Percentiles rank a stretch among this genome's conserved stretches.
Evolutionary conservation across 768 basidiomycete species (phyloP).

Genomic region (Exidia glandulosa): DNA sequence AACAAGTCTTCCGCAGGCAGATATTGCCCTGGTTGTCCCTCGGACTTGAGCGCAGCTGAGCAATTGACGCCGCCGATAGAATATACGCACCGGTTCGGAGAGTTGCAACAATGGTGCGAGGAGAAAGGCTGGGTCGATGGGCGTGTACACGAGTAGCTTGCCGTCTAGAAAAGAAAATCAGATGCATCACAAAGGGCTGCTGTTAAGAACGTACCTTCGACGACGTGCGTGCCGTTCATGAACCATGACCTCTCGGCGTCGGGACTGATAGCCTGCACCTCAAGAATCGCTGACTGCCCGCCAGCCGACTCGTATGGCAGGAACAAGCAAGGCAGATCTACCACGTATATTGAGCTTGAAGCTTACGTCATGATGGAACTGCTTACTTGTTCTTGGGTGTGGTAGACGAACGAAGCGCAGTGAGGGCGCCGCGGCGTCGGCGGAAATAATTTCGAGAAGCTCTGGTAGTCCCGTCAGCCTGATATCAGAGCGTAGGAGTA

Average conservation of each 20-base stretch:
- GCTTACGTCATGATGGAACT: not conserved
- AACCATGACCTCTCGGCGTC: conserved; percentile 78
- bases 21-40: conserved; percentile 39
- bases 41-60: conserved; percentile 22
- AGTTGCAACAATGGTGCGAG: conserved; percentile 57
- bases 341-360: not conserved
- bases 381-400: not conserved
- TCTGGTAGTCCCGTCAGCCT: not conserved
- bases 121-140: conserved; percentile 73
- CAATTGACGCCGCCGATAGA: not conserved
- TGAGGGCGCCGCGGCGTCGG: not conserved
- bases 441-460: not conserved
- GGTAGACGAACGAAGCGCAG: not conserved
- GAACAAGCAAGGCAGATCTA: not conserved
- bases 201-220: conserved; percentile 31
- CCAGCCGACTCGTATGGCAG: not conserved
- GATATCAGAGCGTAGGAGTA: no score
- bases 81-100: conserved; percentile 33
- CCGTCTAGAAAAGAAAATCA: conserved; percentile 44
- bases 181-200: not conserved
- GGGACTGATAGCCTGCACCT: conserved; percentile 68
- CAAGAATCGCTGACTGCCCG: conserved; percentile 36
- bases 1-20: conserved; percentile 74
- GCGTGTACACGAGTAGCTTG: conserved; percentile 69
- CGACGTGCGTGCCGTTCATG: conserved; percentile 51